These are phyloP conservation scores for Aureobasidium sp. DNA, from an alignment of 2,329 filamentous ascomycete genomes.

Conservation along the genomic window DNA sequence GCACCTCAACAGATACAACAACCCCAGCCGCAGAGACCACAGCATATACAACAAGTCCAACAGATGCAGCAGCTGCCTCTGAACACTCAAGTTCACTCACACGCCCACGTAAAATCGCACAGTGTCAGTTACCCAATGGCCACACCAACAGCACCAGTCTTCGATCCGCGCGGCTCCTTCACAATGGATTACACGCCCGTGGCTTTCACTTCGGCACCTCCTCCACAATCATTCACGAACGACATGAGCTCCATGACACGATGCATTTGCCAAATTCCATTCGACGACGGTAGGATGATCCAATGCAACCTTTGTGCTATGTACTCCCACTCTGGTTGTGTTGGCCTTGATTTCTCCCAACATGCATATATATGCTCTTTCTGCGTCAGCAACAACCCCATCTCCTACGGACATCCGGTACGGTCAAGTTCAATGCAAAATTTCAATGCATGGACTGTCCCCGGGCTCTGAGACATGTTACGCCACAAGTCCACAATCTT, in stretches of 20 bases:
- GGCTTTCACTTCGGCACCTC: conserved; percentile 8
- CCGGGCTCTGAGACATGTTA: conserved; percentile 7
- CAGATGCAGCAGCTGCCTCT: conserved; percentile 10
- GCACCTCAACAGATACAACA: conserved; percentile 3
- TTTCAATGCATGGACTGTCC: conserved; percentile 3
- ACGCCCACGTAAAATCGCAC: conserved; percentile 14
- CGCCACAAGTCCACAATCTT: background rate
- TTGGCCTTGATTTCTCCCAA: conserved; percentile 45
- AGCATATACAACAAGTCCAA: background rate
- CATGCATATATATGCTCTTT: conserved; percentile 47
- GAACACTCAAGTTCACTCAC: background rate
- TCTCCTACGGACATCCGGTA: background rate
- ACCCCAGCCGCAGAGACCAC: conserved; percentile 8
- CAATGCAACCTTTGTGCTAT: conserved; percentile 59
- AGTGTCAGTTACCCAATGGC: conserved; percentile 3
- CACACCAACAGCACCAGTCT: conserved; percentile 9
- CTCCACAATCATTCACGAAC: conserved; percentile 13
- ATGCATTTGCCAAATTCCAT: conserved; percentile 51
- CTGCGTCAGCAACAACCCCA: conserved; percentile 26
- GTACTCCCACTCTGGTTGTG: conserved; percentile 54
- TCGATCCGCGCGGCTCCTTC: conserved; percentile 14
- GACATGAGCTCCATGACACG: conserved; percentile 36
- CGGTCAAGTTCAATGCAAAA: conserved; percentile 10
- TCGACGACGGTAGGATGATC: conserved; percentile 52
- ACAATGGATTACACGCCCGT: conserved; percentile 9